Base-by-base conservation (phyloP, 768 basidiomycete genomes). In the Mycena olivaceomarginata region DNA sequence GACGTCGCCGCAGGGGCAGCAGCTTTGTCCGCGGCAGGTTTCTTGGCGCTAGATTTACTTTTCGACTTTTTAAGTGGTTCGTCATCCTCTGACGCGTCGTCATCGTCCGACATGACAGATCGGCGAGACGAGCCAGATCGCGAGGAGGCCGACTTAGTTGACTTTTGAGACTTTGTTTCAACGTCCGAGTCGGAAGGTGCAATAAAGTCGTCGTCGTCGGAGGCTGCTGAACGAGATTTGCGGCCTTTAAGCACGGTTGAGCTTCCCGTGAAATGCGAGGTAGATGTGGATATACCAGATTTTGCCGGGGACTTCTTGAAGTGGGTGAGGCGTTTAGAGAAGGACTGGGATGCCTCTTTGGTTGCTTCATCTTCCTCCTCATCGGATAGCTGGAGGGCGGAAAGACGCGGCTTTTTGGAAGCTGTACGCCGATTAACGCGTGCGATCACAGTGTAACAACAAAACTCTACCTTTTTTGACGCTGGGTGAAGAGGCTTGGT, bases 131-230 rank as follows among this genome's bases (percentile, higher is more conserved):
- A 91, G 20, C 86, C 84, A 2, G 89, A 88, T 11, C 87, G 86
- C 12, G 80, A 79, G 13, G 80, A 76, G 37, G 59, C 90, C 56
- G 93, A 92, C 5, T 89, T 89, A 13, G 88, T 87, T 68, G 93
- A 86, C 79, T 85, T 90, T 37, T 85, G 80, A 25, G 90, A 91
- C 45, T 85, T 88, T 10, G 83, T 83, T 39, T 93, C 93, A 2
- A 87, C 89, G 31, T 93, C 94, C 13, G 91, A 91, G 59, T 93
- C 92, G 59, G 92, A 92, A 22, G 93, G 91, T 51, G 90, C 93
- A 80, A 95, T 90, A 81, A 96, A 96, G 74, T 95, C 92, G 78
- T 95, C 93, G 77, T 95, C 93, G 66, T 90, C 91, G 43, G 81
- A 88, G 77, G 87, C 84, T 67, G 80, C 80, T 22, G 87, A 87